Evolutionary conservation across 2,329 filamentous ascomycete species (phyloP), one percentile per base, ranked within the genome.

Genomic region (Fusarium duplospermum): DNA sequence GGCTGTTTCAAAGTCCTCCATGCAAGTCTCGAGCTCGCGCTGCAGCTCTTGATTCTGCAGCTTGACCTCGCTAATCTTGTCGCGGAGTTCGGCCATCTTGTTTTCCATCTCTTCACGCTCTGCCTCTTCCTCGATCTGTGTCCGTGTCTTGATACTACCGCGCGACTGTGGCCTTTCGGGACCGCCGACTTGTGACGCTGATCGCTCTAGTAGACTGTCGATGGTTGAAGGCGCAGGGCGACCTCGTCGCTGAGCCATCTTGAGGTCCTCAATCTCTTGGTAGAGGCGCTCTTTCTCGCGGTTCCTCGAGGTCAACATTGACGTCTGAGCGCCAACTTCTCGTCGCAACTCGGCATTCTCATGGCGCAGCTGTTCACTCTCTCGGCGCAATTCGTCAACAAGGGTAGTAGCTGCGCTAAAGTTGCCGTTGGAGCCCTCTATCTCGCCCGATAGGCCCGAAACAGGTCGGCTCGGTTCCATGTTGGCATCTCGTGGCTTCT

Each of bases 251-350:
- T 95, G 92, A 2, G 93, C 91, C 77, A 98, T 91, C 84, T 98
- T 99, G 71, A 99, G 87, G 71, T 98, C 95, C 83, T 99, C 96
- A 72, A 98, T 98, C 81, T 99, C 96, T 80, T 98, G 94, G 82
- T 98, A 97, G 10, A 99, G 87, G 6, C 95, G 91, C 81, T 98
- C 95, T 80, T 98, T 97, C 81, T 99, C 96, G 29, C 95, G 93
- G 79, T 98, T 98, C 27, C 96, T 90, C 38, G 96, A 98, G 1
- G 96, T 98, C 36, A 99, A 89, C 94, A 99, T 98, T 0, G 95
- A 98, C 1, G 95, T 97, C 81, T 99, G 96, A 4, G 96, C 96
- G 70, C 95, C 94, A 33, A 98, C 93, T 82, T 98, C 95, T 63
- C 95, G 93, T 62, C 96, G 91, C 35, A 99, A 84, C 81, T 98